phyloP scores from a whole-genome alignment of 2,329 filamentous ascomycete genomes.

The Dryadomyces sulphureus region DNA sequence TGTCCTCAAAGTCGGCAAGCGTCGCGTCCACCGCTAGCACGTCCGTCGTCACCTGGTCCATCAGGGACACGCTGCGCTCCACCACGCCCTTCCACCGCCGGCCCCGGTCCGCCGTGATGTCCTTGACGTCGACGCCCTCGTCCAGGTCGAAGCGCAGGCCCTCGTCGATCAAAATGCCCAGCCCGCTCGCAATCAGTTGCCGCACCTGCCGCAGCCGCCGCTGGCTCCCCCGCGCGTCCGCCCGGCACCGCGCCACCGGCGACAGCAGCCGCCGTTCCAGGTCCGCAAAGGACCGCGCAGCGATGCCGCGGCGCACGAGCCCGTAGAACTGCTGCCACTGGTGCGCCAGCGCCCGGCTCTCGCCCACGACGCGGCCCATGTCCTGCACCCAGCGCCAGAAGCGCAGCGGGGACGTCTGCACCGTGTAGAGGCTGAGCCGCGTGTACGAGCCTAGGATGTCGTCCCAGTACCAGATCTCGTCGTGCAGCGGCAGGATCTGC shows the following conservation, averaged over 20 bases:
- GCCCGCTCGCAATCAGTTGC: constrained; percentile 68
- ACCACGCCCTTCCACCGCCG: constrained; percentile 56
- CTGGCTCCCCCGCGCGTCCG: constrained; percentile 63
- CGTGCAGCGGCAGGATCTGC: constrained; percentile 67
- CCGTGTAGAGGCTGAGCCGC: constrained; percentile 66
- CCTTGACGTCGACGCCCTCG: constrained; percentile 24
- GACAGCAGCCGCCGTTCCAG: constrained; percentile 60
- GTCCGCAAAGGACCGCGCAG: constrained; percentile 55
- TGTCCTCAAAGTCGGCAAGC: constrained; percentile 50
- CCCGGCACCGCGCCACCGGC: constrained; percentile 60
- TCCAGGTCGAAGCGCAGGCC: constrained; percentile 52
- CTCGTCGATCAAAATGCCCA: constrained; percentile 80
- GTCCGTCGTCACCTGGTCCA: constrained; percentile 71
- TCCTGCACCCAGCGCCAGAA: constrained; percentile 50
- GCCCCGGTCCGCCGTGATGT: constrained; percentile 22
- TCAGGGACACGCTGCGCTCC: constrained; percentile 65
- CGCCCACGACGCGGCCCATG: constrained; percentile 48
- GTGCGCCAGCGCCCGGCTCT: constrained; percentile 37
- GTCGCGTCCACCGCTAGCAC: constrained; percentile 48
- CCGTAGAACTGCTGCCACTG: constrained; percentile 62
- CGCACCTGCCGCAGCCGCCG: constrained; percentile 55
- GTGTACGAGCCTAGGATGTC: constrained; percentile 66
- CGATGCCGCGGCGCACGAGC: constrained; percentile 62
- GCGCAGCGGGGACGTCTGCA: constrained; percentile 70
- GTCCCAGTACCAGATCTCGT: constrained; percentile 95